Conservation (phyloP, 768 basidiomycete species). For the Trametes elegans region DNA sequence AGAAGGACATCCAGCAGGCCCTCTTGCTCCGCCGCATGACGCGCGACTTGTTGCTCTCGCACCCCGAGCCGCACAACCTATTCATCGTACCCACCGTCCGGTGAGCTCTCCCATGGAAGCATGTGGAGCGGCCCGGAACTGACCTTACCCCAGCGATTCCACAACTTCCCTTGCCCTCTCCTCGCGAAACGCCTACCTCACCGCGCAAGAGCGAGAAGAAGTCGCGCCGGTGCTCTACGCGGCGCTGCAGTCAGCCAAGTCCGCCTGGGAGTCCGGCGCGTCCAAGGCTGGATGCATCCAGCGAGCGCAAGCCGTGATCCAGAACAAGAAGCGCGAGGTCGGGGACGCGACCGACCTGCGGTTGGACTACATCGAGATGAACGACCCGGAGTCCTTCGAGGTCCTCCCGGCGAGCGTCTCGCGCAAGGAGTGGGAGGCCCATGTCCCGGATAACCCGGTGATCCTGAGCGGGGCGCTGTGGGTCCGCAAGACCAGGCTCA, state of each 20-base stretch:
- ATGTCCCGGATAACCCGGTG: constrained; percentile 38
- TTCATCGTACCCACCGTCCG: constrained; percentile 88
- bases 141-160: constrained; percentile 35
- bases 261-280: constrained; percentile 51
- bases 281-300: constrained; percentile 49
- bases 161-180: constrained; percentile 77
- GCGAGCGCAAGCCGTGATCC: constrained; percentile 42
- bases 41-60: constrained; percentile 75
- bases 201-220: constrained; percentile 54
- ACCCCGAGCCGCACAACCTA: constrained; percentile 71
- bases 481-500: constrained; percentile 84
- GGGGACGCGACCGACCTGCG: constrained; percentile 45
- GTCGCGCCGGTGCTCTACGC: constrained; percentile 65
- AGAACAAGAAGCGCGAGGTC: constrained; percentile 19
- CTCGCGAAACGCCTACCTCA: constrained; percentile 86
- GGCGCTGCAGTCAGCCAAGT: constrained; percentile 60
- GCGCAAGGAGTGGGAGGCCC: constrained; percentile 27
- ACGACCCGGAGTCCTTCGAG: constrained; percentile 75
- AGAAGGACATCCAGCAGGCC: constrained; percentile 98
- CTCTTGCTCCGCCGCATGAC: constrained; percentile 77
- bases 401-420: constrained; percentile 40
- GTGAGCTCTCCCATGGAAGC: constrained; percentile 7
- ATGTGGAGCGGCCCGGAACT: background rate
- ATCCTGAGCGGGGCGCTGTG: constrained; percentile 86
- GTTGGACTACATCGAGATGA: constrained; percentile 88